These are phyloP conservation scores for Pterocarpus macrocarpus DNA, from an alignment of 306 rosid species.

Conservation along the genomic window DNA sequence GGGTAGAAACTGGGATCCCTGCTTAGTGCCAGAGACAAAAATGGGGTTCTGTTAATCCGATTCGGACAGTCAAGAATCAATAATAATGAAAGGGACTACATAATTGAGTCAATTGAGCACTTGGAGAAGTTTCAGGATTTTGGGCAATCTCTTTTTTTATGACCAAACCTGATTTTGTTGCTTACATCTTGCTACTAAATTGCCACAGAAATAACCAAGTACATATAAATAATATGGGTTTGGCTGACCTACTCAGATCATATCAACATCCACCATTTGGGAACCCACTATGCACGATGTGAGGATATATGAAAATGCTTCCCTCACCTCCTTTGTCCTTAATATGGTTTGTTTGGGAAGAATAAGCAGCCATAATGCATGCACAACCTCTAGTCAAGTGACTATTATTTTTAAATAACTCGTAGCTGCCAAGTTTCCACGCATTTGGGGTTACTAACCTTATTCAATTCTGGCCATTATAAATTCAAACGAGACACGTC, in stretches of 20 bases:
- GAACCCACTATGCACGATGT: not conserved
- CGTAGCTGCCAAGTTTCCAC: not conserved
- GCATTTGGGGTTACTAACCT: not conserved
- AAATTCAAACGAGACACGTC: slow-evolving; percentile 21
- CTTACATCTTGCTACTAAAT: not conserved
- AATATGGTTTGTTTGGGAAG: not conserved
- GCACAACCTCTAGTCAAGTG: not conserved
- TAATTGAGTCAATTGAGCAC: not conserved
- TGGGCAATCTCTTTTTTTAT: not conserved
- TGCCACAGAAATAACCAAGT: not conserved
- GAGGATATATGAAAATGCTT: not conserved
- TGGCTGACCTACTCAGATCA: not conserved
- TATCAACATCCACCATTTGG: not conserved
- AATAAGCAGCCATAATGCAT: too few relatives aligned
- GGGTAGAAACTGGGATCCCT: not conserved
- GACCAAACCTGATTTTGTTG: not conserved
- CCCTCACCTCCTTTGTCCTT: slow-evolving; percentile 4
- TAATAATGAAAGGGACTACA: too few relatives aligned
- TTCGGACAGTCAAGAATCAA: too few relatives aligned
- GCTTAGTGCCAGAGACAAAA: not conserved
- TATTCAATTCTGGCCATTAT: not conserved
- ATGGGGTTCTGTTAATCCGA: not conserved
- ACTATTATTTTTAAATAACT: not conserved
- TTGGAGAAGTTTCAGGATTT: not conserved
- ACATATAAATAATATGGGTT: not conserved